Evolutionary conservation across 73 alveolate species (phyloP).

Genomic region (Tetrahymena thermophila): DNA sequence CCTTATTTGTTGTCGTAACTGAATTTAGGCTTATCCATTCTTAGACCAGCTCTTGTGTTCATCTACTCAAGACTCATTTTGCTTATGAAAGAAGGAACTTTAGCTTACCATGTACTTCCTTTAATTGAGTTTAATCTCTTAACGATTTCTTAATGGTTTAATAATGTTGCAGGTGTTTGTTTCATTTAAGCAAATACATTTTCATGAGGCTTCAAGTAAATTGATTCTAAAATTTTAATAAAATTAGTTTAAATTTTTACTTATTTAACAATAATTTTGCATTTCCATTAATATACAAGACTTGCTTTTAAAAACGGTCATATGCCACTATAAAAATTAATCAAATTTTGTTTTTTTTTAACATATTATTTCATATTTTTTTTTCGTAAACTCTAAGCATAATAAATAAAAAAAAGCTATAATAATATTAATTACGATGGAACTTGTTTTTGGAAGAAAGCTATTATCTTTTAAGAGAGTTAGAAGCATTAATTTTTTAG

Average conservation of each 20-base stretch:
- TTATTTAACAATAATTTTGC: not conserved
- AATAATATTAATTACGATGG: not conserved
- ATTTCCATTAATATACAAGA: too few relatives aligned
- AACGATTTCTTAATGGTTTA: not conserved
- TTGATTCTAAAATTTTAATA: not conserved
- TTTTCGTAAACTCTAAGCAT: too few relatives aligned
- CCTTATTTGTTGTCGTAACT: not conserved
- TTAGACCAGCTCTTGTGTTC: slow-evolving; percentile 29
- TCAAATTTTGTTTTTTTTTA: too few relatives aligned
- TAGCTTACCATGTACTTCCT: not conserved
- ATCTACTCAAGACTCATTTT: slow-evolving; percentile 11
- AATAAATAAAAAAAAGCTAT: too few relatives aligned
- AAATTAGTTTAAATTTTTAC: not conserved
- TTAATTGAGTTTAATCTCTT: not conserved
- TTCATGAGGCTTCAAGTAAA: not conserved
- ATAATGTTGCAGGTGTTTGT: not conserved
- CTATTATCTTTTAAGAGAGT: slow-evolving; percentile 12
- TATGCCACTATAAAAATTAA: too few relatives aligned
- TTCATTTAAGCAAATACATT: not conserved
- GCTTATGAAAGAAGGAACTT: slow-evolving; percentile 7
- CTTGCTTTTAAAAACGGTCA: too few relatives aligned
- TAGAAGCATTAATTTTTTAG: not conserved
- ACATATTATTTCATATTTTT: too few relatives aligned
- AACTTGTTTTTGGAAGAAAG: not conserved
- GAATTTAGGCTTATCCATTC: not conserved